Percentiles rank a stretch among this genome's conserved stretches.
Conservation (phyloP, 257 asterid species). For the Plantago major region DNA sequence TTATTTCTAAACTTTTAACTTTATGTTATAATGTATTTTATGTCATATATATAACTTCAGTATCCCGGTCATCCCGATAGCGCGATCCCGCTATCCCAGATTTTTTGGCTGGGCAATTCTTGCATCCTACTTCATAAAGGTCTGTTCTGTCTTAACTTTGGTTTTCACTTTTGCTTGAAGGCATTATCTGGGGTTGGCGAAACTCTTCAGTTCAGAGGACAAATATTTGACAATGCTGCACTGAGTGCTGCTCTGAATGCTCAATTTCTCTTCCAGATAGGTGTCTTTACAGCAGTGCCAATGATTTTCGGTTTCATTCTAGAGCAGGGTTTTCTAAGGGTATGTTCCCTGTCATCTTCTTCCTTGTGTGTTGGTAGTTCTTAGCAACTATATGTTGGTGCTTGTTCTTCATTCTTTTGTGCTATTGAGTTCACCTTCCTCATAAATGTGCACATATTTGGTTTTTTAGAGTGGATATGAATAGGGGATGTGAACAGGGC, state of each 20-base stretch:
- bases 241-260: constrained; percentile 86
- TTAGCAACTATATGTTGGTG: too few relatives aligned
- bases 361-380: too few relatives aligned
- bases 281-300: constrained; percentile 86
- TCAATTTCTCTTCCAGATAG: constrained; percentile 95
- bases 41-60: too few relatives aligned
- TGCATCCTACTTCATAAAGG: neutral
- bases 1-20: too few relatives aligned
- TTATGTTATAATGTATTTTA: too few relatives aligned
- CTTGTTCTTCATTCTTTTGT: neutral
- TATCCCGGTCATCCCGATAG: too few relatives aligned
- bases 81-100: too few relatives aligned
- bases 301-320: constrained; percentile 90
- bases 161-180: constrained; percentile 35
- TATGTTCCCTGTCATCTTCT: constrained; percentile 28
- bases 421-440: neutral
- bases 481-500: too few relatives aligned
- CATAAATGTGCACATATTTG: too few relatives aligned
- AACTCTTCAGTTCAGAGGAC: constrained; percentile 49
- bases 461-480: too few relatives aligned
- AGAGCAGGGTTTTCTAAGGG: constrained; percentile 94
- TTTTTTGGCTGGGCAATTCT: neutral
- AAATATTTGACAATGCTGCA: constrained; percentile 51
- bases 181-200: constrained; percentile 97
- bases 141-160: constrained; percentile 4